Evolutionary conservation across 441 rosid species (phyloP).

Genomic region (Erodium texanum): DNA sequence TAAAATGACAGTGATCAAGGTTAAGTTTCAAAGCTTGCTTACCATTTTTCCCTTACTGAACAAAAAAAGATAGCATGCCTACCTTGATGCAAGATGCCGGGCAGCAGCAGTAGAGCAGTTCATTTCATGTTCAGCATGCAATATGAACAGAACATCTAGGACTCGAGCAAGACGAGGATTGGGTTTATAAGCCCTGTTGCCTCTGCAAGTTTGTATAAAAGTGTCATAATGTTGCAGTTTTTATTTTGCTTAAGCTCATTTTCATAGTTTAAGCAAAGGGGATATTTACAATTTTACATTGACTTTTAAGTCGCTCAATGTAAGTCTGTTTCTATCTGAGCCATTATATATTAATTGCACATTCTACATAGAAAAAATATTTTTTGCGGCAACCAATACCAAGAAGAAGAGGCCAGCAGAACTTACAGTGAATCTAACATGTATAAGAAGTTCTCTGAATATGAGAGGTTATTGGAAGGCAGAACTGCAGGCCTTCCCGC

Average conservation of each 20-base stretch:
- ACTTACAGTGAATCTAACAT: slow-evolving; percentile 89
- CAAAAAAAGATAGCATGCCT: slow-evolving; percentile 14
- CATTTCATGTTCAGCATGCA: slow-evolving; percentile 99
- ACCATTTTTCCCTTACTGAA: neutral
- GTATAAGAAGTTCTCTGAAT: slow-evolving; percentile 83
- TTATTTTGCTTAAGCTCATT: neutral
- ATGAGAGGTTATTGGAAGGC: slow-evolving; percentile 77
- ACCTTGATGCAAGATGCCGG: slow-evolving; percentile 96
- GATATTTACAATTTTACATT: neutral
- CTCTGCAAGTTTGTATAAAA: slow-evolving; percentile 43
- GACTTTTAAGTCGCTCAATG: neutral
- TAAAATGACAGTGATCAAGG: slow-evolving; percentile 23
- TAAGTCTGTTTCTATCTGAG: neutral
- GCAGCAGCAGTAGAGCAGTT: slow-evolving; percentile 97
- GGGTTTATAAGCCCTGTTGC: slow-evolving; percentile 78
- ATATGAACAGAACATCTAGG: slow-evolving; percentile 73
- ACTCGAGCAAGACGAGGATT: slow-evolving; percentile 88
- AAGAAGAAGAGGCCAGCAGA: neutral
- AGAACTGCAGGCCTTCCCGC: slow-evolving; percentile 94
- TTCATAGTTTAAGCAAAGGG: too few species aligned
- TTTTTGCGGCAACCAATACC: neutral
- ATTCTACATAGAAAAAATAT: neutral
- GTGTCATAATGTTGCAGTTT: neutral
- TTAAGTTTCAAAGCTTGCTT: neutral
- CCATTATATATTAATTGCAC: neutral